Evolutionary conservation across 331 rosid species (phyloP), one percentile per base, ranked within the genome.

Genomic region (Quercus phellos): DNA sequence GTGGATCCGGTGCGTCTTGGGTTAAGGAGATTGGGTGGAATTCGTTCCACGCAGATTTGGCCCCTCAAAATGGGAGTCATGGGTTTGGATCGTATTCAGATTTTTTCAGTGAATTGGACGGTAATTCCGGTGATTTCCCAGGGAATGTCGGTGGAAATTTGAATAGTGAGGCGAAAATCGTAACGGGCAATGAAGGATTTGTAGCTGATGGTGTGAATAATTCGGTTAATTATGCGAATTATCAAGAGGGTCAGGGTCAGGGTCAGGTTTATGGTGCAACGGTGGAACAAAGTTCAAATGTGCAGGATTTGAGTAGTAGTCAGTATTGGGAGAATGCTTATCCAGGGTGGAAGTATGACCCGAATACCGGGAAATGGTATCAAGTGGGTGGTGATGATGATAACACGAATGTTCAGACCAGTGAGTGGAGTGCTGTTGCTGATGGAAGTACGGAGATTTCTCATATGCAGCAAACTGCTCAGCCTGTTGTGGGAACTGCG

Each of bases 271-370:
- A 78, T 67, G 92, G 60, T 46, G 87, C 83, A 73, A 75, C 81
- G 34, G 60, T 68, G 9, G 90, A 81, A 64, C 78, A 82, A 17
- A 69, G 60, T n/a, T 59, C 83, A 30, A 87, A 72, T 54, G 90
- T 51, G 77, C 89, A 84, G 78, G 96, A 90, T 87, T 80, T 74
- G 32, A 90, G 68, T 73, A 81, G 81, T 75, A 80, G 85, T 61
- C 91, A 90, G 84, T 74, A 81, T 59, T 90, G 95, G 99, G 97
- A 94, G 79, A 81, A 80, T 82, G 85, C 79, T n/a, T 94, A 90
- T 88, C 99, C 97, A n/a, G 97, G 99, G 63, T 94, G 97, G 97
- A 94, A 80, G 79, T 89, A 75, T 60, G 97, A 94, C 68, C 3
- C 76, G 8, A 75, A 63, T 84, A 84, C 90, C 3, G 90, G 91